These are phyloP conservation scores for Fraxinus excelsior DNA, from an alignment of 257 asterid genomes.

Conservation along the genomic window DNA sequence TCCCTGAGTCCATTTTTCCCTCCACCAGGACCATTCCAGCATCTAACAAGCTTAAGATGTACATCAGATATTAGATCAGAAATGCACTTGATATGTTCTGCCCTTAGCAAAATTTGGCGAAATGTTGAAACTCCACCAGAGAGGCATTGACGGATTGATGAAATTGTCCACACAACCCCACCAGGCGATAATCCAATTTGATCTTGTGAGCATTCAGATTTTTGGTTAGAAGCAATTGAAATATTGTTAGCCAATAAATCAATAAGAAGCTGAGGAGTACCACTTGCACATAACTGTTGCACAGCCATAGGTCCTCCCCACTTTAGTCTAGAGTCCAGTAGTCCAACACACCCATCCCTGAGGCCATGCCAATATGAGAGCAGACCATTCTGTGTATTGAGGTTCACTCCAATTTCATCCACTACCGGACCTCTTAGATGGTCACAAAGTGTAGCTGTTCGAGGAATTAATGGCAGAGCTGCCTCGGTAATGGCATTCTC, in stretches of 20 bases:
- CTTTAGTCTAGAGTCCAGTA: slow-evolving; percentile 79
- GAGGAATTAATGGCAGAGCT: slow-evolving; percentile 92
- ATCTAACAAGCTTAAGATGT: slow-evolving; percentile 72
- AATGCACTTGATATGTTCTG: slow-evolving; percentile 67
- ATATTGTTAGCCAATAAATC: slow-evolving; percentile 69
- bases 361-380: slow-evolving; percentile 89
- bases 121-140: slow-evolving; percentile 88
- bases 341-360: slow-evolving; percentile 89
- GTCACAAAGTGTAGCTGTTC: slow-evolving; percentile 91
- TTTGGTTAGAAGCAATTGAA: slow-evolving; percentile 44
- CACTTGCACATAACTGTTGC: slow-evolving; percentile 93
- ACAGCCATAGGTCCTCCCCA: slow-evolving; percentile 99
- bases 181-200: slow-evolving; percentile 77
- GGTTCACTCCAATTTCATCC: slow-evolving; percentile 50
- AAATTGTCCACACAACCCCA: slow-evolving; percentile 89
- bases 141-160: slow-evolving; percentile 89
- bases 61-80: slow-evolving; percentile 68
- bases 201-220: slow-evolving; percentile 42
- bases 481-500: slow-evolving; percentile 76
- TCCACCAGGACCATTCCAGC: slow-evolving; percentile 95
- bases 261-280: slow-evolving; percentile 89
- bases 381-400: slow-evolving; percentile 45
- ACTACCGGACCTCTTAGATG: slow-evolving; percentile 62
- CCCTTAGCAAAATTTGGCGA: slow-evolving; percentile 75
- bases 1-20: slow-evolving; percentile 82